phyloP scores from a whole-genome alignment of 2,329 filamentous ascomycete species.

The Epichloe sibirici region DNA sequence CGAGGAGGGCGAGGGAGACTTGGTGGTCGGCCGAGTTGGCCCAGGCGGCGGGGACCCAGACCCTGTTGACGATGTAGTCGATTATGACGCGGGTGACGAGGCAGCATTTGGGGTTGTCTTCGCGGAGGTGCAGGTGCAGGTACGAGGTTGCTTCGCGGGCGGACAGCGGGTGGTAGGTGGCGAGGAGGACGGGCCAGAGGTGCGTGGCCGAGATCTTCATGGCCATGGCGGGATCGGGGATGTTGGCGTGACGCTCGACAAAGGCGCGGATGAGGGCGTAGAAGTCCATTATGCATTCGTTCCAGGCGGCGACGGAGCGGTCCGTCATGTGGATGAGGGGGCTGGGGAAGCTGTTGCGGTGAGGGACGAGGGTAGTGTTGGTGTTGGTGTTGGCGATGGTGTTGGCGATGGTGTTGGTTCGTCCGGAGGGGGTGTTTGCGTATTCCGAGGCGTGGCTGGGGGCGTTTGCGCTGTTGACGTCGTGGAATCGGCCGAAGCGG shows the following conservation, averaged over 20 bases:
- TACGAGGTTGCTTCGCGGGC: slow-evolving; percentile 27
- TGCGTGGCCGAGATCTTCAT: slow-evolving; percentile 17
- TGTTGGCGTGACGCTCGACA: slow-evolving; percentile 22
- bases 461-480: slow-evolving; percentile 8
- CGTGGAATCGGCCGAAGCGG: slow-evolving; percentile 20
- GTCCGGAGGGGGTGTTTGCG: background rate
- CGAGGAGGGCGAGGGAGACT: slow-evolving; percentile 21
- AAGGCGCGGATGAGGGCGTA: slow-evolving; percentile 24
- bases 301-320: slow-evolving; percentile 21
- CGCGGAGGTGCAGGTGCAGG: slow-evolving; percentile 27
- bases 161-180: slow-evolving; percentile 25
- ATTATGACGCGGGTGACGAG: slow-evolving; percentile 30
- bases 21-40: slow-evolving; percentile 23
- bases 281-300: slow-evolving; percentile 24
- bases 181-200: slow-evolving; percentile 25
- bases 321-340: slow-evolving; percentile 25
- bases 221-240: slow-evolving; percentile 18
- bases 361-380: slow-evolving; percentile 8
- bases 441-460: background rate
- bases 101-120: slow-evolving; percentile 27
- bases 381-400: background rate
- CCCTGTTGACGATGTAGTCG: slow-evolving; percentile 29
- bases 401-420: background rate
- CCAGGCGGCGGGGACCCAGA: slow-evolving; percentile 29
- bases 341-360: slow-evolving; percentile 9